phyloP scores from a whole-genome alignment of 768 basidiomycete species.

The Hemileccinum rubropunctum region DNA sequence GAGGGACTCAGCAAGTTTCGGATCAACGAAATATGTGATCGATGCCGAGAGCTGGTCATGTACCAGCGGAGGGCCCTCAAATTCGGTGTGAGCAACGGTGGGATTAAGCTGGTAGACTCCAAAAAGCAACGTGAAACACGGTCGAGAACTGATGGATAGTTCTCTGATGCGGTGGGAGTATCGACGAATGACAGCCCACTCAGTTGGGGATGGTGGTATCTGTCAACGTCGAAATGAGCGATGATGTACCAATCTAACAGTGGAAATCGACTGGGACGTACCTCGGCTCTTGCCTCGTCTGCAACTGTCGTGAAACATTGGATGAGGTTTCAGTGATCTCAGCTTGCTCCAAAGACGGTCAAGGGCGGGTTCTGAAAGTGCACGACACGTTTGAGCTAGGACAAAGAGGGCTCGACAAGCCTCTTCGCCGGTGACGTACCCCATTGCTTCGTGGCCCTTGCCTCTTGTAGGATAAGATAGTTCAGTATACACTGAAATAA shows the following conservation, averaged over 20 bases:
- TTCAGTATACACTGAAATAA: too few relatives aligned
- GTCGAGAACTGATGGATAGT: not conserved
- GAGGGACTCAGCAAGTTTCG: not conserved
- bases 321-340: slow-evolving; percentile 1
- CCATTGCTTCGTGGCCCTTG: too few relatives aligned
- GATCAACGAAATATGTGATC: not conserved
- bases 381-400: slow-evolving; percentile 1
- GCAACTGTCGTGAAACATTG: not conserved
- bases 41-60: not conserved
- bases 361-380: too few relatives aligned
- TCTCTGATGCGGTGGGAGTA: too few relatives aligned
- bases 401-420: not conserved
- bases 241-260: too few relatives aligned
- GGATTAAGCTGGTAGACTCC: not conserved
- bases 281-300: not conserved
- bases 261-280: not conserved
- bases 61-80: slow-evolving; percentile 1
- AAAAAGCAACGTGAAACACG: not conserved
- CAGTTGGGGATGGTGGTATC: too few relatives aligned
- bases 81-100: not conserved
- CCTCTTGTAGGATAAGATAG: too few relatives aligned
- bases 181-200: too few relatives aligned
- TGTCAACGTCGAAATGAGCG: too few relatives aligned
- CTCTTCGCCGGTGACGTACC: too few relatives aligned
- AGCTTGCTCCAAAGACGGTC: slow-evolving; percentile 1